Percentiles rank a stretch among this genome's conserved stretches.
These are phyloP conservation scores for Suhomyces bribrorum DNA, from an alignment of 1,139 yeast genomes.

Conservation along the genomic window DNA sequence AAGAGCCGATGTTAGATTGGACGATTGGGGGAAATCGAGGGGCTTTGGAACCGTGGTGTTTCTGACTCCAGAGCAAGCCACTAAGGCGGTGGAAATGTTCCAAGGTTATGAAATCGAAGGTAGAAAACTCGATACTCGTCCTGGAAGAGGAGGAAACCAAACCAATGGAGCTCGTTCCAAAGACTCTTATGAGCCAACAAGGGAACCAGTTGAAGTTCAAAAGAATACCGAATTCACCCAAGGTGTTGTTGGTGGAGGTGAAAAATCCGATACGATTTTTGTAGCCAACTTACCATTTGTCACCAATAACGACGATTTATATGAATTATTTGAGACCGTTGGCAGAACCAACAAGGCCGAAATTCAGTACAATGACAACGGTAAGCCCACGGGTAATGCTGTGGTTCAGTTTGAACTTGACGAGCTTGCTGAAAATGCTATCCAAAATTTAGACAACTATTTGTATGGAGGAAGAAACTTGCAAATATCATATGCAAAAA, in stretches of 20 bases:
- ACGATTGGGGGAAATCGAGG: slow-evolving; percentile 73
- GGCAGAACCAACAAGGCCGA: slow-evolving; percentile 81
- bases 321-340: slow-evolving; percentile 82
- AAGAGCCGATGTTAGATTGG: slow-evolving; percentile 77
- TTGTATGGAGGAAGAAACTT: slow-evolving; percentile 82
- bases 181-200: slow-evolving; percentile 12
- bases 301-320: slow-evolving; percentile 81
- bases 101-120: slow-evolving; percentile 73
- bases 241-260: slow-evolving; percentile 67
- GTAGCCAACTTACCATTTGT: slow-evolving; percentile 86
- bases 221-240: slow-evolving; percentile 59
- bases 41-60: slow-evolving; percentile 83
- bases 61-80: slow-evolving; percentile 59
- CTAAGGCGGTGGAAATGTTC: slow-evolving; percentile 59
- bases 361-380: slow-evolving; percentile 62
- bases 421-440: slow-evolving; percentile 73
- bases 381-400: slow-evolving; percentile 80
- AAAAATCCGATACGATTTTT: slow-evolving; percentile 60
- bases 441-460: slow-evolving; percentile 72
- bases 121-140: slow-evolving; percentile 67
- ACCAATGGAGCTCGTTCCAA: slow-evolving; percentile 15
- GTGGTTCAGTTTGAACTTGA: slow-evolving; percentile 75
- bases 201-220: slow-evolving; percentile 15
- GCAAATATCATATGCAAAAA: slow-evolving; percentile 58
- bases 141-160: slow-evolving; percentile 44